A percentile compares a stretch with the other conserved stretches of the same genome.
phyloP scores from a whole-genome alignment of 2,329 filamentous ascomycete genomes.

The Talaromyces sp. region DNA sequence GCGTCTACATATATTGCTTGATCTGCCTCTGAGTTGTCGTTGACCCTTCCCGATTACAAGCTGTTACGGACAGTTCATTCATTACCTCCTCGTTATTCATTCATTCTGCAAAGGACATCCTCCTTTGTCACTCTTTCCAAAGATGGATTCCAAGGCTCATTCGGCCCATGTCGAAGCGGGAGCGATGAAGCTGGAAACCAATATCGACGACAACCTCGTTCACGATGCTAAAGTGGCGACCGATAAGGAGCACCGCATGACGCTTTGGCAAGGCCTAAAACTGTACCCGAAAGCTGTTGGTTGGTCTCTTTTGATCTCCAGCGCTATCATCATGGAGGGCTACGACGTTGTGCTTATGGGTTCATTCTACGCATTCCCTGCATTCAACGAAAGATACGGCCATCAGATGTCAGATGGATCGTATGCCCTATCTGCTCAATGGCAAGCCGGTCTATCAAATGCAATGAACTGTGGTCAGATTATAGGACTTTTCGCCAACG shows the following conservation, averaged over 20 bases:
- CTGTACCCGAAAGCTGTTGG: slow-evolving; percentile 83
- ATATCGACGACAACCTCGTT: slow-evolving; percentile 28
- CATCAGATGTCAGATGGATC: slow-evolving; percentile 28
- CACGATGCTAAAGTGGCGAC: slow-evolving; percentile 43
- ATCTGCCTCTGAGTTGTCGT: neutral
- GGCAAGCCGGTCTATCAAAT: slow-evolving; percentile 49
- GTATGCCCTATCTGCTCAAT: slow-evolving; percentile 44
- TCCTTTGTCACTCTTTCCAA: neutral
- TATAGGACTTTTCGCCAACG: slow-evolving; percentile 53
- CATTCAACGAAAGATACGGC: slow-evolving; percentile 46
- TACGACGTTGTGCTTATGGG: slow-evolving; percentile 79
- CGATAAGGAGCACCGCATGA: slow-evolving; percentile 61
- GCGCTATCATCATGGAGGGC: slow-evolving; percentile 86
- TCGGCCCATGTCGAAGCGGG: neutral
- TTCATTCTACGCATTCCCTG: slow-evolving; percentile 64
- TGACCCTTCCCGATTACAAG: neutral
- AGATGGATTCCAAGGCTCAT: neutral
- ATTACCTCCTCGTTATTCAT: neutral
- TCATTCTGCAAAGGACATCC: neutral
- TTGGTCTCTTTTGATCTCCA: slow-evolving; percentile 82
- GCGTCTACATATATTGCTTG: neutral
- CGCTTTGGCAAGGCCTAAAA: slow-evolving; percentile 70
- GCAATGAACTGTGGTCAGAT: slow-evolving; percentile 47
- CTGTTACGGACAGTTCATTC: neutral
- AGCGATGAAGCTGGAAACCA: neutral